These are phyloP conservation scores for Aspergillus ochraceus DNA, from an alignment of 2,329 filamentous ascomycete species.

Conservation along the genomic window DNA sequence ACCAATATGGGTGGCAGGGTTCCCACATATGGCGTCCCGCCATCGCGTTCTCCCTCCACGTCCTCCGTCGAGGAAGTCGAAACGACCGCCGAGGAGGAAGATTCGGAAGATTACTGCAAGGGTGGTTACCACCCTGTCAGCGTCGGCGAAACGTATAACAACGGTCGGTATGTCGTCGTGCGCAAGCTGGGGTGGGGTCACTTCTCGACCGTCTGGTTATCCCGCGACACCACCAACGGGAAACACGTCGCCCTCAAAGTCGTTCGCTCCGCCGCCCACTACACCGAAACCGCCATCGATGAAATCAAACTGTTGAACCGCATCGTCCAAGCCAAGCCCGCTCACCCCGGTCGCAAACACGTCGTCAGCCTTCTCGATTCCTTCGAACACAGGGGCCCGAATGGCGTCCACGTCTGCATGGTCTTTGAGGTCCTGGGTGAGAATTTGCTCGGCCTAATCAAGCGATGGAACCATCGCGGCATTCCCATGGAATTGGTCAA, in stretches of 20 bases:
- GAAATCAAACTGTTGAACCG: constrained; percentile 98
- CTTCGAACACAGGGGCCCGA: constrained; percentile 95
- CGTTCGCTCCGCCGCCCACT: constrained; percentile 94
- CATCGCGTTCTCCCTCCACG: constrained; percentile 72
- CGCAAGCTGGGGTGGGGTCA: constrained; percentile 98
- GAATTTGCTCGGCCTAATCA: constrained; percentile 92
- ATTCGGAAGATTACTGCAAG: constrained; percentile 99
- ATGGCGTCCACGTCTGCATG: constrained; percentile 97
- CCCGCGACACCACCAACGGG: constrained; percentile 78
- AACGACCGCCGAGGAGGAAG: constrained; percentile 95
- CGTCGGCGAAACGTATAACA: constrained; percentile 95
- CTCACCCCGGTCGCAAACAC: constrained; percentile 90
- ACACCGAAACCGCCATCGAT: constrained; percentile 97
- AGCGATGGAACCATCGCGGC: constrained; percentile 96
- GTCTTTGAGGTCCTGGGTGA: constrained; percentile 97
- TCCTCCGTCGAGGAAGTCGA: constrained; percentile 82
- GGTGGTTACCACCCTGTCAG: constrained; percentile 95
- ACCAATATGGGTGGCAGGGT: constrained; percentile 19
- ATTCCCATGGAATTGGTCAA: constrained; percentile 97
- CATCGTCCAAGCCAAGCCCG: constrained; percentile 91
- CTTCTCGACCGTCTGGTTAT: constrained; percentile 93
- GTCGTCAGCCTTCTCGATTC: constrained; percentile 95
- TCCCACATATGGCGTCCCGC: constrained; percentile 52
- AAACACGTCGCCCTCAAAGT: constrained; percentile 98
- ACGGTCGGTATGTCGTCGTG: constrained; percentile 93